Evolutionary conservation across 768 basidiomycete genomes (phyloP), one percentile per base, ranked within the genome.

Genomic region (Neoboletus magnificus): DNA sequence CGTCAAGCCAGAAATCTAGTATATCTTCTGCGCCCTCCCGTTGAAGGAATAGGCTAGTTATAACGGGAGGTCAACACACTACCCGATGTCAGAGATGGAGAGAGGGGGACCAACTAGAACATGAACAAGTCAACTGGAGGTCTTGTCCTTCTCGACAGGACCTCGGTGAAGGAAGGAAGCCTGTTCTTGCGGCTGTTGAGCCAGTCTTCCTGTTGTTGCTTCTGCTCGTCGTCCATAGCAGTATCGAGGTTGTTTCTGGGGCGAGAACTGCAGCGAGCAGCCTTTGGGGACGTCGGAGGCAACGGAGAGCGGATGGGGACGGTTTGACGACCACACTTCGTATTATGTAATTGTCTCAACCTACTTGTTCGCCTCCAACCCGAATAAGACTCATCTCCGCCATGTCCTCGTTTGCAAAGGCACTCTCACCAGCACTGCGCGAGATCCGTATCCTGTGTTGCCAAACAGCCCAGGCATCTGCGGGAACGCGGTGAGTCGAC

Each of bases 91-190:
- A 41, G 37, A 45, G 6, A 40, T 10, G 42, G 51, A 25, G 43
- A 25, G 43, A n/a, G 18, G 4, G 43, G 16, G 41, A 89, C 91
- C 73, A 68, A 97, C 94, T 96, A 96, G 78, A 97, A 96, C 89
- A 95, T 96, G 79, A 97, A 99, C 51, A 99, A 80, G 77, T 99
- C 97, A 32, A 99, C 93, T 20, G 97, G 97, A 0, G 97, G 93
- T 57, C 91, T 77, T 33, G 96, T 97, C 67, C 89, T 82, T 63
- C 96, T 81, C 20, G 90, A 90, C 29, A 98, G 81, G 46, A 98
- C 94, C 76, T 98, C 93, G 23, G 85, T 83, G 65, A 93, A 91
- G 30, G 91, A 86, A n/a, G 90, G 91, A 15, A 93, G 79, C 65
- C 90, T 82, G 67, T 89, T 83, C 74, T 80, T 80, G 71, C 89